A percentile compares a stretch with the other conserved stretches of the same genome.
Evolutionary conservation across 345 rosid genomes (phyloP).

Genomic region (Corymbia maculata): DNA sequence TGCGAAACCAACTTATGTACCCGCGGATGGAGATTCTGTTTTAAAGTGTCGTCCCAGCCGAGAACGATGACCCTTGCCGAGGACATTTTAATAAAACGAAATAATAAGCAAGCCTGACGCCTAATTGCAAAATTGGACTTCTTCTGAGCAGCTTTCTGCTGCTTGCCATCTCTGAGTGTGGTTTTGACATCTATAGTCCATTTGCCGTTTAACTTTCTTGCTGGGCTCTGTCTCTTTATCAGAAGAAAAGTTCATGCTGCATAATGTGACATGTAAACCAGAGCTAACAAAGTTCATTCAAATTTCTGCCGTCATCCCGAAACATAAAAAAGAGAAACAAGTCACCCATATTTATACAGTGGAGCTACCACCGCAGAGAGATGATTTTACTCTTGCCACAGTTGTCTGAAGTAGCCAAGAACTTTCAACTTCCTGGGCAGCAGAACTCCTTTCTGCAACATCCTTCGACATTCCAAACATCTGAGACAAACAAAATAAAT

Average conservation of each 20-base stretch:
- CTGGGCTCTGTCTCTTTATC: too few relatives aligned
- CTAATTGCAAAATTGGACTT: too few relatives aligned
- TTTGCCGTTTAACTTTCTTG: too few relatives aligned
- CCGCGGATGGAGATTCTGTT: background rate
- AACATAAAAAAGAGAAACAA: background rate
- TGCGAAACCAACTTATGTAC: background rate
- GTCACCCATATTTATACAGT: background rate
- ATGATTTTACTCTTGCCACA: slow-evolving; percentile 25
- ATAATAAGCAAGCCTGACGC: too few relatives aligned
- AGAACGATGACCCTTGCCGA: too few relatives aligned
- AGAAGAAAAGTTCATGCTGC: too few relatives aligned
- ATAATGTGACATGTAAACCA: background rate
- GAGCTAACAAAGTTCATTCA: background rate
- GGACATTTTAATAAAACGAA: background rate
- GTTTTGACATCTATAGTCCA: too few relatives aligned
- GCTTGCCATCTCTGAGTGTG: too few relatives aligned
- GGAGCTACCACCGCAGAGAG: background rate
- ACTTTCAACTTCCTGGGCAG: slow-evolving; percentile 56
- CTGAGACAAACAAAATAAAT: slow-evolving; percentile 22
- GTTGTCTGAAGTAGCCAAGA: slow-evolving; percentile 47
- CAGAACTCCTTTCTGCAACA: slow-evolving; percentile 54
- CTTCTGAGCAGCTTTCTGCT: too few relatives aligned
- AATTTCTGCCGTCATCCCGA: background rate
- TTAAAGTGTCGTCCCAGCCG: too few relatives aligned
- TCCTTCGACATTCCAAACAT: slow-evolving; percentile 84